Conservation (phyloP, 768 basidiomycete genomes). For the Pisolithus microcarpus region DNA sequence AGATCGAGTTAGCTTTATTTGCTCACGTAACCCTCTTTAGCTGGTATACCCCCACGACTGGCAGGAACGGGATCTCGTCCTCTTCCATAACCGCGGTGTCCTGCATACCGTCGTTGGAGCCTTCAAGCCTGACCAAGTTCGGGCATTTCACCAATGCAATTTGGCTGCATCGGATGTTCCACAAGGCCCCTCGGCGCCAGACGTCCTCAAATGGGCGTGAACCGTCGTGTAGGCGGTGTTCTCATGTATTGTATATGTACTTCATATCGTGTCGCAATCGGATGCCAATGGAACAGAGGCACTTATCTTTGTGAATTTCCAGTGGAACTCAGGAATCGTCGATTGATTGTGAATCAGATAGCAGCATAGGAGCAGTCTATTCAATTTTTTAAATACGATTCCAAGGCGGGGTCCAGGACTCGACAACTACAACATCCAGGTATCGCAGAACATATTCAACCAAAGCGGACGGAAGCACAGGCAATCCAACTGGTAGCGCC, state of each 20-base stretch:
- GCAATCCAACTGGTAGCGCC: conserved; percentile 10
- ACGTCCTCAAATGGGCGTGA: conserved; percentile 39
- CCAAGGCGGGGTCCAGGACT: conserved; percentile 20
- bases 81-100: conserved; percentile 70
- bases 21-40: conserved; percentile 24
- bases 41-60: conserved; percentile 88
- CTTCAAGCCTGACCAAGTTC: conserved; percentile 40
- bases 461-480: conserved; percentile 13
- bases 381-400: conserved; percentile 1
- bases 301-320: not conserved
- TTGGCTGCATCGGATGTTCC: conserved; percentile 47
- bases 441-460: conserved; percentile 28
- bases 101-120: conserved; percentile 66
- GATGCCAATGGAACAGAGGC: not conserved
- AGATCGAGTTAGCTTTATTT: not conserved
- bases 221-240: not conserved
- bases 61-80: conserved; percentile 55
- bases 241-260: not conserved
- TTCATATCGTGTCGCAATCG: not conserved
- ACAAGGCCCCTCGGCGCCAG: conserved; percentile 38
- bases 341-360: not conserved
- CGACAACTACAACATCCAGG: conserved; percentile 33
- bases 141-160: conserved; percentile 53
- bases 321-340: not conserved
- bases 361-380: not conserved